Evolutionary conservation across 116 monocot genomes (phyloP), one percentile per base, ranked within the genome.

Genomic region (Iris pallida): DNA sequence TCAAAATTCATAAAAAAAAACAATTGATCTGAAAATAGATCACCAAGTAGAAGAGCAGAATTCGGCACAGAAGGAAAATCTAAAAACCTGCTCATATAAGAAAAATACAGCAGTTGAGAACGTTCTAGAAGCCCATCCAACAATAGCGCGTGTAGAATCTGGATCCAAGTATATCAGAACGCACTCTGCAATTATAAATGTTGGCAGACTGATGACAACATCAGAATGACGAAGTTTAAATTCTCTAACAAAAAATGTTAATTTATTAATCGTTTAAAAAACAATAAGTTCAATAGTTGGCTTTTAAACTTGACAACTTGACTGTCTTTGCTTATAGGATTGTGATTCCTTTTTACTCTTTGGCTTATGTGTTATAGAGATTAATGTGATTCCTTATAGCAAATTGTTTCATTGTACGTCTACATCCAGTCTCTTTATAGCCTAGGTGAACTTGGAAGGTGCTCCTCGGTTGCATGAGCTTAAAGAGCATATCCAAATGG

Each of bases 101-200:
- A 90, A 90, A 85, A 94, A 94, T 68, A 90, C 73, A 57, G 90
- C 76, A 61, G 76, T 85, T 51, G 90, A 77, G 69, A 94, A 94
- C 64, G 73, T 85, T 64, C 75, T 80, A 56, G 94, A 80, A 68
- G 90, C 79, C 94, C 90, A 94, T 68, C 75, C 45, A 76, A 85
- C 90, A 65, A 94, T 69, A 45, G 76, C 67, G 60, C 57, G 63
- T 47, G 83, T 85, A 53, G 90, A 94, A 75, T 82, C 81, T 20
- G 94, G 90, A 71, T 94, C 88, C 83, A 94, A 63, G 81, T 94
- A 94, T 85, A 94, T 94, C 60, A 94, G 79, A 53, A 94, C 90
- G 71, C 94, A 94, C 75, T 94, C 94, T 85, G 90, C 90, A 77
- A 94, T 88, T 72, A 94, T 94, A 81, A 94, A 90, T 53, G 90